Evolutionary conservation across 2,329 filamentous ascomycete species (phyloP), one percentile per base, ranked within the genome.

Genomic region (Colletotrichum somersetense): DNA sequence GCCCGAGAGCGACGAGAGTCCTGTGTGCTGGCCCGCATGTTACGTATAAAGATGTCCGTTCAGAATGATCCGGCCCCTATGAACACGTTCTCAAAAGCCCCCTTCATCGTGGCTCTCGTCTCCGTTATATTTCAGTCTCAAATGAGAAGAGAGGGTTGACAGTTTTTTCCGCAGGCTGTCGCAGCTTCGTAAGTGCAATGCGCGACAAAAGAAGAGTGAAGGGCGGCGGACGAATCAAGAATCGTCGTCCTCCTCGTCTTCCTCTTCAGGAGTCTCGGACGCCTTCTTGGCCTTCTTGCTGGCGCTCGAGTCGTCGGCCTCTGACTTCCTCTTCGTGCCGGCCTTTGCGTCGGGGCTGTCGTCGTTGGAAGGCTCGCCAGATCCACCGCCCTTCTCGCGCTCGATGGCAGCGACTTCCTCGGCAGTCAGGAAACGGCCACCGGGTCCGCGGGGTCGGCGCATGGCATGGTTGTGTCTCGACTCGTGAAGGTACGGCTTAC

Each of bases 381-480:
- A 74, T 67, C 78, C 72, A 12, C 67, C 78, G 63, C 83, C 84
- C 77, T 89, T 89, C 59, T 87, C 88, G 76, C 90, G 89, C 79
- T 97, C 95, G 86, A 97, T 95, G 62, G 93, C 92, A 7, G 95
- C 94, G 5, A 98, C 95, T 81, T 99, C 96, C 69, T 98, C 96
- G 1, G 96, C 96, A 0, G 96, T 99, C 81, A 99, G 85, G 87
- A 99, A 99, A 33, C 96, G 92, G 30, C 96, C 96, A 65, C 96
- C 96, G 0, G 96, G 96, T 20, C 96, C 96, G 80, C 96, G 91
- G 38, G 96, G 96, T 77, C 96, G 88, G 70, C 96, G 91, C 96
- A 99, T 99, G 12, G 96, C 96, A 82, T 99, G 96, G 79, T 98
- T 98, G 82, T 99, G 96, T 78, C 96, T 89, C 35, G 96, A 98